phyloP scores from a whole-genome alignment of 768 basidiomycete species.

The Rossbeevera mucosa region DNA sequence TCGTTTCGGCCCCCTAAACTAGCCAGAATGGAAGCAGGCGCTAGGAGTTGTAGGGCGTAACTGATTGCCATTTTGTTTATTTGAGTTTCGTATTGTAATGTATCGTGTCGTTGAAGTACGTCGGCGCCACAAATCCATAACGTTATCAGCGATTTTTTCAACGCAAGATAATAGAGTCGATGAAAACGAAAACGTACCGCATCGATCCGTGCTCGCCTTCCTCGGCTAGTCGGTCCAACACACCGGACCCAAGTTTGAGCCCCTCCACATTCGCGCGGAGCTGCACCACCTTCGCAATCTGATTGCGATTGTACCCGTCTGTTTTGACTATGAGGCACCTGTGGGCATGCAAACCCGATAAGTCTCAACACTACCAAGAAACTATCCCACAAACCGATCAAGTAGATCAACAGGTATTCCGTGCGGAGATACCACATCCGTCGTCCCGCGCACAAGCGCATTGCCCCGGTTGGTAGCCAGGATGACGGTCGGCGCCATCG shows the following conservation, averaged over 20 bases:
- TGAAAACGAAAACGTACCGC: slow-evolving; percentile 46
- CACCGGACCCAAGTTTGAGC: slow-evolving; percentile 66
- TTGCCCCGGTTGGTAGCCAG: slow-evolving; percentile 95
- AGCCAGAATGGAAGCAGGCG: slow-evolving; percentile 87
- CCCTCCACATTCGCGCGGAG: slow-evolving; percentile 86
- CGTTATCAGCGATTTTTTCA: neutral
- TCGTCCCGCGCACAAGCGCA: slow-evolving; percentile 87
- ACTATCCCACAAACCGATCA: slow-evolving; percentile 60
- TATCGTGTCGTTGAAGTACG: neutral
- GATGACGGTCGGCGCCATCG: slow-evolving; percentile 96
- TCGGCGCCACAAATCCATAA: slow-evolving; percentile 9
- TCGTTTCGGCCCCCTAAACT: slow-evolving; percentile 70
- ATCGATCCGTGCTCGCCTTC: slow-evolving; percentile 82
- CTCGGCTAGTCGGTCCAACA: slow-evolving; percentile 73
- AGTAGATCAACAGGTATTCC: slow-evolving; percentile 92
- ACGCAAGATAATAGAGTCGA: neutral
- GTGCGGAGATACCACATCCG: slow-evolving; percentile 86
- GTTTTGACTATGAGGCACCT: slow-evolving; percentile 97
- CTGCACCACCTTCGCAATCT: slow-evolving; percentile 83
- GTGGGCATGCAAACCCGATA: neutral
- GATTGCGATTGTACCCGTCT: slow-evolving; percentile 72
- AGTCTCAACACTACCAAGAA: neutral
- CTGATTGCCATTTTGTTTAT: slow-evolving; percentile 37
- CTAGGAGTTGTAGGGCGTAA: slow-evolving; percentile 87
- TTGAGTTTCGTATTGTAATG: neutral